phyloP scores from a whole-genome alignment of 169 alveolate species.

The Miamiensis avidus region DNA sequence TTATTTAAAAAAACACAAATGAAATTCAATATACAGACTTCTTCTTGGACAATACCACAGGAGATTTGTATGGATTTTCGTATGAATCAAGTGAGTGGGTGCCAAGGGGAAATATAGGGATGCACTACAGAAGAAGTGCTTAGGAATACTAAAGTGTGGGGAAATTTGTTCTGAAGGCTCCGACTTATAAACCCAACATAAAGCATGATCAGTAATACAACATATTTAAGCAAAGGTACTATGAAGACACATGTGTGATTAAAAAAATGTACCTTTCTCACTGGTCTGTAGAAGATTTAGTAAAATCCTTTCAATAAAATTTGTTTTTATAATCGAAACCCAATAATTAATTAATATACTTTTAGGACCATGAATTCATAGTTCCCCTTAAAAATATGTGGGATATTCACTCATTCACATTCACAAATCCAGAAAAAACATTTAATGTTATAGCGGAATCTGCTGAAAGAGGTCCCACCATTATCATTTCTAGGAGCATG shows the following conservation, averaged over 20 bases:
- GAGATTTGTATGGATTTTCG: constrained; percentile 58
- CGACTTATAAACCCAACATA: constrained; percentile 38
- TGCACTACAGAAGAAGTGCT: constrained; percentile 60
- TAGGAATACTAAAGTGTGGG: constrained; percentile 47
- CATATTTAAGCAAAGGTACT: constrained; percentile 38
- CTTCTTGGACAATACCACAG: constrained; percentile 66
- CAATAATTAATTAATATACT: constrained; percentile 20
- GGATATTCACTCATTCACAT: constrained; percentile 67
- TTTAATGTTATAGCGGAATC: constrained; percentile 65
- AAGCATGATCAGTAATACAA: constrained; percentile 10
- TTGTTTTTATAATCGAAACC: not conserved
- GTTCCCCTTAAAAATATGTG: constrained; percentile 54
- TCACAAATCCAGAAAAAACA: constrained; percentile 52
- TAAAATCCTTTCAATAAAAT: not conserved
- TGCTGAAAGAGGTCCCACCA: constrained; percentile 60
- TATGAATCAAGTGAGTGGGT: constrained; percentile 56
- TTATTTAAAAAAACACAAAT: constrained; percentile 1
- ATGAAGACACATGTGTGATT: constrained; percentile 52
- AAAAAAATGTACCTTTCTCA: constrained; percentile 53
- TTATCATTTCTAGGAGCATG: constrained; percentile 46
- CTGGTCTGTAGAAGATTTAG: constrained; percentile 11
- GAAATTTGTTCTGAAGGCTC: constrained; percentile 34
- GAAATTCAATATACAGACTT: constrained; percentile 32
- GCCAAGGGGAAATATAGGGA: constrained; percentile 70
- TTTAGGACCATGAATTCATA: constrained; percentile 46